A percentile compares a stretch with the other conserved stretches of the same genome.
Evolutionary conservation across 176 grass and related monocot genomes (phyloP).

Genomic region (Microstegium vimineum): DNA sequence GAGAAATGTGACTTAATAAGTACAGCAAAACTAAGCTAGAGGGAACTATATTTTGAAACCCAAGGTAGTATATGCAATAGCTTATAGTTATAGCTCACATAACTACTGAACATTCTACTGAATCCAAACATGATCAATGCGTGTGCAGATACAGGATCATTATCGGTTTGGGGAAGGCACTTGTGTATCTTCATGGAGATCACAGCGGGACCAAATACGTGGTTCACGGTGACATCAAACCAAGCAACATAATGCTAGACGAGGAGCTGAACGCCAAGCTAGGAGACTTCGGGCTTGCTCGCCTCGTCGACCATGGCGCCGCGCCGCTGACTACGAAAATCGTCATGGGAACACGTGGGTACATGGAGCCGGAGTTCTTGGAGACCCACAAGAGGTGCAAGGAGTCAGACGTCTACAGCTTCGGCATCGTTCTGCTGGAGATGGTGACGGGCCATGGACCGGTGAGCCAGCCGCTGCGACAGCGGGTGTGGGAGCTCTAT

Average conservation of each 20-base stretch:
- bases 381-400: neutral
- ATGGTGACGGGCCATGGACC: neutral
- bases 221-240: neutral
- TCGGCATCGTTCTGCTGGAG: constrained; percentile 18
- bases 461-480: neutral
- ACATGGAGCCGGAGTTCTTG: neutral
- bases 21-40: too few relatives aligned
- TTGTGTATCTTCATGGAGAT: neutral
- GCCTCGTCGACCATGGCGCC: neutral
- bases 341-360: neutral
- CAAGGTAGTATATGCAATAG: too few relatives aligned
- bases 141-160: neutral
- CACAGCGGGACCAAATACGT: neutral
- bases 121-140: neutral
- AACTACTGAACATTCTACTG: neutral
- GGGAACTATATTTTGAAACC: too few relatives aligned
- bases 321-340: neutral
- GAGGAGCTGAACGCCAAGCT: neutral
- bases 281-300: neutral
- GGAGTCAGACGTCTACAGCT: neutral
- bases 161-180: neutral
- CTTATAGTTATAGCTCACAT: too few relatives aligned
- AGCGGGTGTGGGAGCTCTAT: neutral
- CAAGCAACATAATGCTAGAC: constrained; percentile 13
- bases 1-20: too few relatives aligned